These are phyloP conservation scores for Heterococcus sp. DNA, from an alignment of 108 stramenopile genomes.

Conservation along the genomic window DNA sequence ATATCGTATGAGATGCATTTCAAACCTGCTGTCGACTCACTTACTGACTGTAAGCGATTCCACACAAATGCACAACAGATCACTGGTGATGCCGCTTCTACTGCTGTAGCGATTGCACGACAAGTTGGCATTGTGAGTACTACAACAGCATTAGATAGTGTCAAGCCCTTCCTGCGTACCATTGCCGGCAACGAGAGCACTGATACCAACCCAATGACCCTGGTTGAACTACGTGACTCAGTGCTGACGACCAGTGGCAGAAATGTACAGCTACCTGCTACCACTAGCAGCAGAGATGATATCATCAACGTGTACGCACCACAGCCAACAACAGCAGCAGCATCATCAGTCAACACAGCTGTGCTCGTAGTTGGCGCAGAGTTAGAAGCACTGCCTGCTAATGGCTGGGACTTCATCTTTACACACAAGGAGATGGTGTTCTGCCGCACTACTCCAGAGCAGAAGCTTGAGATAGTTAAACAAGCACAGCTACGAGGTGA, in stretches of 20 bases:
- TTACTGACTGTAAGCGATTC: too few relatives aligned
- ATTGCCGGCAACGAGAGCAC: too few relatives aligned
- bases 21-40: too few relatives aligned
- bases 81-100: constrained; percentile 1
- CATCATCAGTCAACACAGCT: constrained; percentile 34
- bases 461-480: constrained; percentile 74
- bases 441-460: constrained; percentile 64
- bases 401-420: constrained; percentile 54
- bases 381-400: background rate
- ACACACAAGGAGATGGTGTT: constrained; percentile 63
- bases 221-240: too few relatives aligned
- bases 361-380: background rate
- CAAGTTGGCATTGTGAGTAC: constrained; percentile 13
- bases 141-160: constrained; percentile 1
- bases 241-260: too few relatives aligned
- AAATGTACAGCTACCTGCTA: too few relatives aligned
- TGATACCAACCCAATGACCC: too few relatives aligned
- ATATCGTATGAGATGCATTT: too few relatives aligned
- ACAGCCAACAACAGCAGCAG: too few relatives aligned
- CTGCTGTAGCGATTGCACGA: constrained; percentile 7
- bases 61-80: background rate
- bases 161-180: too few relatives aligned
- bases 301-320: too few relatives aligned
- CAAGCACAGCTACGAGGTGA: constrained; percentile 24
- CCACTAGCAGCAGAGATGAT: too few relatives aligned